A percentile compares a stretch with the other conserved stretches of the same genome.
Conservation (phyloP, 2,329 filamentous ascomycete genomes). For the Calonectria pseudoreteaudii region DNA sequence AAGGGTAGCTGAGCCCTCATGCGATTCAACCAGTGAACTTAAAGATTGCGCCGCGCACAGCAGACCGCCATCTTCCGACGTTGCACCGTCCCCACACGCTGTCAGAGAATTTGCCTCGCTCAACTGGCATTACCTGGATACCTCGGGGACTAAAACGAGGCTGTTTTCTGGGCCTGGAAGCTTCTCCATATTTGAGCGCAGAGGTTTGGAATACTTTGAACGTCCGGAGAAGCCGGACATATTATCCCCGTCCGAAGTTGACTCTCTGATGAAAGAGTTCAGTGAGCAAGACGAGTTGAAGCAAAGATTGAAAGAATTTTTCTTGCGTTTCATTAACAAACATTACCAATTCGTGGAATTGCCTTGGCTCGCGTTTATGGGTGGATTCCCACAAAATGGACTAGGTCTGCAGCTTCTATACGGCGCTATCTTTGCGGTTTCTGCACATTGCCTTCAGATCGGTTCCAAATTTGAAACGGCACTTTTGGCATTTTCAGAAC, state of each 20-base stretch:
- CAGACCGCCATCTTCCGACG: neutral
- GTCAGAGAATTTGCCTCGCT: neutral
- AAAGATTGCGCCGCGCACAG: neutral
- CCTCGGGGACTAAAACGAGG: neutral
- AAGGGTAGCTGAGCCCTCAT: neutral
- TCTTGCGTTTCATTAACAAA: neutral
- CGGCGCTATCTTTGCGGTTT: neutral
- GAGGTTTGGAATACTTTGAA: neutral
- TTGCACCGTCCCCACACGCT: neutral
- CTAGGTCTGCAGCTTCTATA: neutral
- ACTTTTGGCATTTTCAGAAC: neutral
- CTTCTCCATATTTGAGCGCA: neutral
- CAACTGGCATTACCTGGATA: neutral
- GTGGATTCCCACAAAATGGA: neutral
- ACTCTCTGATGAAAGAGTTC: neutral
- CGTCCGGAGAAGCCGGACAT: neutral
- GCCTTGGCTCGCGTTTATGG: neutral
- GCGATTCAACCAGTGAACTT: too few relatives aligned
- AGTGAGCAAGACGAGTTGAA: neutral
- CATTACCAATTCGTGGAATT: neutral
- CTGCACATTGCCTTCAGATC: neutral
- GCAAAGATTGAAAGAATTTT: neutral
- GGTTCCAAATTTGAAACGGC: neutral
- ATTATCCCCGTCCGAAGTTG: neutral
- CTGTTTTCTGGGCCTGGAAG: neutral